Evolutionary conservation across 768 basidiomycete species (phyloP), one percentile per base, ranked within the genome.

Genomic region (Termitomyces heimii): DNA sequence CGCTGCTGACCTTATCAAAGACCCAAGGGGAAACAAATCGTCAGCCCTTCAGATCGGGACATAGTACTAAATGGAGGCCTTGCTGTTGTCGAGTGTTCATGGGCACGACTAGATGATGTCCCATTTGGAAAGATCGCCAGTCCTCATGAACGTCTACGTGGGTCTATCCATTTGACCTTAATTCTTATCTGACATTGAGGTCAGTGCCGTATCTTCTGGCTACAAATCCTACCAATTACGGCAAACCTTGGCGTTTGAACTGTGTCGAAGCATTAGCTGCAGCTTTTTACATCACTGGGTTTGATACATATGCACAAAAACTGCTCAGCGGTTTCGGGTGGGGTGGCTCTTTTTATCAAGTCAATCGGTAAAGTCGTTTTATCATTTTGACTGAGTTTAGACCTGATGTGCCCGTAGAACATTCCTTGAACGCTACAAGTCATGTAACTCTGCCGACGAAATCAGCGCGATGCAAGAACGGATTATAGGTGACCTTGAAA

Each of bases 51-150:
- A 1, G 97, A 99, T 66, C 81, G 84, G n/a, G 85, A 88, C 5
- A 83, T 95, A 56, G 76, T 98, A 9, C 74, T 81, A 0, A 75
- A 78, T 45, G 75, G 76, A 34, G 97, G 97, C 0, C 73, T 98
- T 5, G 97, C 96, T 0, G 97, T 99, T n/a, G 92, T 99, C 2
- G 97, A 99, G 68, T 98, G 96, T 69, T 96, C 93, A 4, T 99
- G 97, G 97, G 96, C 97, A 1, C 82, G 94, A 22, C 72, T 98
- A 8, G 92, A 92, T 46, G 97, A 98, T 56, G 87, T 99, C 8
- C 97, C 97, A 1, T 99, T 97, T 67, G 76, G 79, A 51, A 98
- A 98, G 74, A 96, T 98, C 60, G 81, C 89, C 5, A 93, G 92
- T 62, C 94, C 96, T 0, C 82, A 98, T 63, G 97, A 99, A 75